Conservation (phyloP, 2,329 filamentous ascomycete genomes). For the Remersonia thermophila region DNA sequence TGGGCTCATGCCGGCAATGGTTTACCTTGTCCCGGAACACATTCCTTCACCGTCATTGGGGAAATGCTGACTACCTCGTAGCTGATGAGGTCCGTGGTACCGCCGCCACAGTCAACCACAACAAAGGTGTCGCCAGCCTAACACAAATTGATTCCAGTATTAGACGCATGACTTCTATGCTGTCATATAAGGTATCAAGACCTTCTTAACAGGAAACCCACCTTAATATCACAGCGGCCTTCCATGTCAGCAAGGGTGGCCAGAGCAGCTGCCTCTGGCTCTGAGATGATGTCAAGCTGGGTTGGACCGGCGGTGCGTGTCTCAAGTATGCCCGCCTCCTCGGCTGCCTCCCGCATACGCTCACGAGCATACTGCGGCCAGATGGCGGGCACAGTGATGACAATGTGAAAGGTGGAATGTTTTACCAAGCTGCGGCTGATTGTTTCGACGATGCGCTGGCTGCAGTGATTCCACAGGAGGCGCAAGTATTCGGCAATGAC, state of each 20-base stretch:
- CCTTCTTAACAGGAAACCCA: background rate
- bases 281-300: constrained; percentile 24
- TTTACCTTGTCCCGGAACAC: constrained; percentile 26
- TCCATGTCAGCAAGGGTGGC: constrained; percentile 22
- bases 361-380: constrained; percentile 29
- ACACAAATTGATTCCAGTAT: background rate
- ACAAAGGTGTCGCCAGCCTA: constrained; percentile 16
- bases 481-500: constrained; percentile 24
- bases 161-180: background rate
- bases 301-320: constrained; percentile 21
- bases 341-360: constrained; percentile 26
- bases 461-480: constrained; percentile 23
- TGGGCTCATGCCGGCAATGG: background rate
- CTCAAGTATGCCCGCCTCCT: constrained; percentile 25
- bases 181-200: no score
- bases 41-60: constrained; percentile 24
- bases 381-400: constrained; percentile 34
- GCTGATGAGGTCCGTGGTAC: constrained; percentile 27
- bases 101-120: constrained; percentile 22
- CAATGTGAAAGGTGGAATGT: constrained; percentile 22
- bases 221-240: constrained; percentile 4
- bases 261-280: constrained; percentile 34
- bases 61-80: constrained; percentile 19
- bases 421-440: constrained; percentile 16
- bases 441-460: constrained; percentile 17